Evolutionary conservation across 2,329 filamentous ascomycete species (phyloP).

Genomic region (Arthrobotrys sphaeroides): DNA sequence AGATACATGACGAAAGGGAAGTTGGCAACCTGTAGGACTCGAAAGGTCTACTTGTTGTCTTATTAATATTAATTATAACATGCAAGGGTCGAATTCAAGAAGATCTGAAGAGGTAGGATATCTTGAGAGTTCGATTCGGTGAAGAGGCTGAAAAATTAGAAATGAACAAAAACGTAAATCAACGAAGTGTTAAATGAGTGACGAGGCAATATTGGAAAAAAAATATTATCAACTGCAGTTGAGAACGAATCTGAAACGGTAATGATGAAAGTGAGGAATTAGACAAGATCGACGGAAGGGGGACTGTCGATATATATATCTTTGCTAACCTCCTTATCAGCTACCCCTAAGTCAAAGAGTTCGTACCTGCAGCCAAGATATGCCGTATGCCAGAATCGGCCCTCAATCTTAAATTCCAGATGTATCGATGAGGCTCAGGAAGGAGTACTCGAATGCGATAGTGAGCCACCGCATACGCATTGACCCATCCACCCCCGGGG

Average conservation of each 20-base stretch:
- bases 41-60: background rate
- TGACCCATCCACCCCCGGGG: slow-evolving; percentile 18
- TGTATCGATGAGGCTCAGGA: background rate
- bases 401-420: background rate
- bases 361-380: slow-evolving; percentile 7
- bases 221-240: background rate
- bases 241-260: background rate
- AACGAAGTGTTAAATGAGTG: slow-evolving; percentile 3
- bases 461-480: slow-evolving; percentile 3
- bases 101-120: background rate
- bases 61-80: slow-evolving; percentile 4
- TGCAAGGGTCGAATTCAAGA: background rate
- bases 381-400: background rate
- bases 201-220: background rate
- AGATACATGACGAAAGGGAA: slow-evolving; percentile 20
- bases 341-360: background rate
- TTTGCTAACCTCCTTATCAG: background rate
- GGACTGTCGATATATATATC: slow-evolving; percentile 17
- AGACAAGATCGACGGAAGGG: slow-evolving; percentile 17
- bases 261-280: background rate
- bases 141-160: background rate
- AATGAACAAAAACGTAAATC: background rate
- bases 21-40: background rate
- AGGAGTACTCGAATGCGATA: background rate
- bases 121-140: background rate